These are phyloP conservation scores for Lyophyllum atratum DNA, from an alignment of 768 basidiomycete genomes.

Conservation along the genomic window DNA sequence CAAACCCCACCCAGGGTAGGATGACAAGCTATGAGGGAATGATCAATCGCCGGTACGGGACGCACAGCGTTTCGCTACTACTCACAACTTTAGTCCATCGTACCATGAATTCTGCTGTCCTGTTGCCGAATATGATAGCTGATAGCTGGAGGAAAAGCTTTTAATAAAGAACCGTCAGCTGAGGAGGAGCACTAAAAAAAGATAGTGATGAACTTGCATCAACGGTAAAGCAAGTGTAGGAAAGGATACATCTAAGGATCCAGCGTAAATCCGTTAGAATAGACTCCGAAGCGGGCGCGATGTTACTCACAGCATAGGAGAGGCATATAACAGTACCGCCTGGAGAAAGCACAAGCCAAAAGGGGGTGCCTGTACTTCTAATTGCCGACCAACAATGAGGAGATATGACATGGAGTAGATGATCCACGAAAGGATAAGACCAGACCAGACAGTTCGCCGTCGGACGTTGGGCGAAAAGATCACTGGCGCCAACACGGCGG, in stretches of 20 bases:
- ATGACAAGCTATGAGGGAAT: not conserved
- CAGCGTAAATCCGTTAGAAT: too few relatives aligned
- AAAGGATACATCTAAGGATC: not conserved
- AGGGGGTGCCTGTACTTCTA: not conserved
- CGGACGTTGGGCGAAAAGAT: not conserved
- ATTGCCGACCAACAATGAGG: not conserved
- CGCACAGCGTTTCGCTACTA: too few relatives aligned
- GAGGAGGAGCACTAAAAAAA: not conserved
- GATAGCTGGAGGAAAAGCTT: not conserved
- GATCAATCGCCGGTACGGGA: too few relatives aligned
- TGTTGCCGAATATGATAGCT: not conserved
- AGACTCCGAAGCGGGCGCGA: not conserved
- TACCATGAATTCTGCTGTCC: not conserved
- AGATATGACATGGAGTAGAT: not conserved
- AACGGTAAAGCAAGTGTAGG: not conserved
- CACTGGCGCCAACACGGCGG: not conserved
- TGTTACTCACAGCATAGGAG: not conserved
- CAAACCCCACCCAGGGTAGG: not conserved
- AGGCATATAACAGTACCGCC: not conserved
- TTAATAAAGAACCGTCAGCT: not conserved
- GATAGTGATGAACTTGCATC: not conserved
- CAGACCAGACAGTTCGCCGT: not conserved
- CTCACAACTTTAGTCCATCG: not conserved
- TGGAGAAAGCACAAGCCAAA: constrained; percentile 5
- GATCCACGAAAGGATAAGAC: not conserved